Conservation (phyloP, 345 rosid species). For the Hypericum androsaemum region DNA sequence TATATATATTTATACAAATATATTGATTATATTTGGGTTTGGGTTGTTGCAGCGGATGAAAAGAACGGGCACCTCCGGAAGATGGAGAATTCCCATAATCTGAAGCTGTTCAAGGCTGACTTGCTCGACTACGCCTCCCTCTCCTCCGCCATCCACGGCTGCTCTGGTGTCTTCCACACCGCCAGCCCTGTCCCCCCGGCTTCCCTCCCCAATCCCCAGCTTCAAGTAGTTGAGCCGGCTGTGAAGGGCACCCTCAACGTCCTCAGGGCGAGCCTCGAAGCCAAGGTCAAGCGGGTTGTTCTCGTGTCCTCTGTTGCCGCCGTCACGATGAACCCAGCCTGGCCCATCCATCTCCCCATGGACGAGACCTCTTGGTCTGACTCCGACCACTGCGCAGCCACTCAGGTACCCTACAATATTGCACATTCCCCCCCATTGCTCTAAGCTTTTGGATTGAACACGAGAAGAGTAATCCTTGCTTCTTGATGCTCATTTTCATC, state of each 20-base stretch:
- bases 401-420: conserved; percentile 23
- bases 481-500: no score
- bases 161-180: conserved; percentile 57
- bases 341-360: conserved; percentile 38
- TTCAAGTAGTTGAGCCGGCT: conserved; percentile 51
- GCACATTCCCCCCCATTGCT: not conserved
- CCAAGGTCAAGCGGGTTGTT: conserved; percentile 48
- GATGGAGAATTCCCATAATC: conserved; percentile 43
- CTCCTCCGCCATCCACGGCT: conserved; percentile 39
- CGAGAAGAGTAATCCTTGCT: not conserved
- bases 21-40: not conserved
- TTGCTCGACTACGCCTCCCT: conserved; percentile 42
- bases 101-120: conserved; percentile 59
- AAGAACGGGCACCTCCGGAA: conserved; percentile 45
- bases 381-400: conserved; percentile 38
- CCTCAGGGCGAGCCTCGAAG: conserved; percentile 49
- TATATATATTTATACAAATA: not conserved
- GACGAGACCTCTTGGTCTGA: conserved; percentile 65
- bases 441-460: not conserved
- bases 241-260: conserved; percentile 62
- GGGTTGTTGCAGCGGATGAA: conserved; percentile 23
- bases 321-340: conserved; percentile 38
- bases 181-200: conserved; percentile 53
- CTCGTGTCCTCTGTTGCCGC: conserved; percentile 55
- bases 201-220: conserved; percentile 35